A percentile compares a stretch with the other conserved stretches of the same genome.
Evolutionary conservation across 768 basidiomycete genomes (phyloP).

Genomic region (Russula lepida): DNA sequence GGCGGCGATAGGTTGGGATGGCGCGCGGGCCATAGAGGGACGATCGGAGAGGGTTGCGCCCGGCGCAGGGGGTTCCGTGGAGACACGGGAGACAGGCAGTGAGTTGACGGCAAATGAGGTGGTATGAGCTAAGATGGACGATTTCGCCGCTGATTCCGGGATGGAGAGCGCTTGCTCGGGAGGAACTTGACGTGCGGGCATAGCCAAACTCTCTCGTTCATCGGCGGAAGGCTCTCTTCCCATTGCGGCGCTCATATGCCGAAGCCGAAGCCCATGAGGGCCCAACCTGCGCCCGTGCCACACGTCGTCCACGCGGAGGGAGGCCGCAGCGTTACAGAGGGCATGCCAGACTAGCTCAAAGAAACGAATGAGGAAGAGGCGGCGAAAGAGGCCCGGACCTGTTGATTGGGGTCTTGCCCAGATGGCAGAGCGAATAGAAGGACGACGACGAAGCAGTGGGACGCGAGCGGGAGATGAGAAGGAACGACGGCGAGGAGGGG

Average conservation of each 20-base stretch:
- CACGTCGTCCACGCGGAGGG: conserved; percentile 26
- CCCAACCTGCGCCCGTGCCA: conserved; percentile 13
- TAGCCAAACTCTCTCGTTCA: neutral
- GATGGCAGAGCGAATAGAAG: conserved; percentile 13
- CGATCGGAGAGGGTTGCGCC: neutral
- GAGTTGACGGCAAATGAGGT: neutral
- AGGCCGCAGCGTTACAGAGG: conserved; percentile 54
- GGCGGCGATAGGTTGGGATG: neutral
- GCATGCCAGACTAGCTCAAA: conserved; percentile 63
- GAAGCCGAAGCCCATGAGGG: neutral
- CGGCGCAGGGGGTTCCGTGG: conserved; percentile 1
- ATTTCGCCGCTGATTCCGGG: neutral
- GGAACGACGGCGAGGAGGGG: conserved; percentile 18
- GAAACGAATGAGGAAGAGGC: conserved; percentile 64
- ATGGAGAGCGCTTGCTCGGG: neutral
- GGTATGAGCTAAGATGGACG: neutral
- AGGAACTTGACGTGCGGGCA: neutral
- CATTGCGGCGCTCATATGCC: neutral
- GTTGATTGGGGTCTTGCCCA: conserved; percentile 10
- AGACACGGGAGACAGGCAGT: neutral
- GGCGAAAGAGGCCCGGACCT: conserved; percentile 29
- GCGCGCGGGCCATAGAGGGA: neutral
- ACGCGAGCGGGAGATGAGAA: conserved; percentile 18
- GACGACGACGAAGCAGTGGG: conserved; percentile 2
- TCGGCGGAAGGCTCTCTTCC: neutral